phyloP scores from a whole-genome alignment of 2,329 filamentous ascomycete species.

The Myriosclerotinia duriaeana region DNA sequence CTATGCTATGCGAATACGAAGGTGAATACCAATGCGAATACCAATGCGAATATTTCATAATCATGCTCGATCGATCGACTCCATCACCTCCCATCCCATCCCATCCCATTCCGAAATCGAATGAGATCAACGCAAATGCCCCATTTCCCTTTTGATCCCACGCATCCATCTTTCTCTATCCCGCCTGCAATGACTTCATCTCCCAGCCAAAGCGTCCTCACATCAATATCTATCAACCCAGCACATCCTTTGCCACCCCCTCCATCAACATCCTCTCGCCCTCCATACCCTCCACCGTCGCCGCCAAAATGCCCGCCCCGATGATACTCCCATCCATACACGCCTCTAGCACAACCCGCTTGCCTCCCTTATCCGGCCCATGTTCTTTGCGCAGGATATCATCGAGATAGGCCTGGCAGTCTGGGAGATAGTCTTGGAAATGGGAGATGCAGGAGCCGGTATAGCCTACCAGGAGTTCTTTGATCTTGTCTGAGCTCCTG shows the following conservation, averaged over 20 bases:
- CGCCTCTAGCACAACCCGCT: constrained; percentile 51
- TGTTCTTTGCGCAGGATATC: constrained; percentile 48
- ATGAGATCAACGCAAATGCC: neutral
- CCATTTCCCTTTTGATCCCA: neutral
- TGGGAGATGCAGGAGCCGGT: constrained; percentile 79
- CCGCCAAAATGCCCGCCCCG: constrained; percentile 60
- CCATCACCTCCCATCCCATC: neutral
- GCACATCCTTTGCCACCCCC: neutral
- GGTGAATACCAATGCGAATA: neutral
- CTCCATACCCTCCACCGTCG: constrained; percentile 29
- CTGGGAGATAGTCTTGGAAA: constrained; percentile 70
- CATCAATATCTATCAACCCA: neutral
- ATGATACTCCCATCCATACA: constrained; percentile 63
- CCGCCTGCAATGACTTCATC: neutral
- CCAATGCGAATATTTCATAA: neutral
- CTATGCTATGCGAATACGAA: no score
- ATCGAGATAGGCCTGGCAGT: constrained; percentile 69
- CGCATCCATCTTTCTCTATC: neutral
- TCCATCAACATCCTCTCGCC: neutral
- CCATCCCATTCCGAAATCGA: no score
- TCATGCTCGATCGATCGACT: neutral
- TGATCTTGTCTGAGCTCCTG: constrained; percentile 31
- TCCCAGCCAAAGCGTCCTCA: neutral
- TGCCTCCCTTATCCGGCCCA: constrained; percentile 37
- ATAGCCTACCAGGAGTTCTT: constrained; percentile 72